Evolutionary conservation across 148 eudicot genomes (phyloP).

Genomic region (Vaccinium macrocarpon): DNA sequence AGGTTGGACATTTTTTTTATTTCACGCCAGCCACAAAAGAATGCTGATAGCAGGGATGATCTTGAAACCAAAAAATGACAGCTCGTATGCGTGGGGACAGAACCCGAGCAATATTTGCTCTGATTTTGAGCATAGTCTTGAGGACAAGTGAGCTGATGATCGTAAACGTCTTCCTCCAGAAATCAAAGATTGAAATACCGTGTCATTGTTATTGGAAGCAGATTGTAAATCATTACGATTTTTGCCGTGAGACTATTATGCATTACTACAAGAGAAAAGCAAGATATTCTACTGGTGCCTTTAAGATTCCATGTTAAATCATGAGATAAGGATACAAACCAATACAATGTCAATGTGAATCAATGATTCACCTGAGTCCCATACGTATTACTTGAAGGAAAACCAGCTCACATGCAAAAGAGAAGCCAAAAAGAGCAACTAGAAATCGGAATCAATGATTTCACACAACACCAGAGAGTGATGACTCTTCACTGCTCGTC

Average conservation of each 20-base stretch:
- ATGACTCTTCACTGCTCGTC: constrained; percentile 41
- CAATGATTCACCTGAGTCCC: not conserved
- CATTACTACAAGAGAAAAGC: not conserved
- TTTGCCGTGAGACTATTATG: not conserved
- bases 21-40: too few species aligned
- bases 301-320: not conserved
- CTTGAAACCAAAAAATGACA: constrained; percentile 26
- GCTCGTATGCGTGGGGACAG: not conserved
- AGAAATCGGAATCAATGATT: not conserved
- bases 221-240: not conserved
- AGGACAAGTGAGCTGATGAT: too few species aligned
- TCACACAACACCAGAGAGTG: not conserved
- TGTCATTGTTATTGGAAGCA: too few species aligned
- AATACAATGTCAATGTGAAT: not conserved
- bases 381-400: not conserved
- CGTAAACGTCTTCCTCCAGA: too few species aligned
- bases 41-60: constrained; percentile 52
- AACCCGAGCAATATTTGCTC: too few species aligned
- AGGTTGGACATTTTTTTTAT: too few species aligned
- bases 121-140: too few species aligned
- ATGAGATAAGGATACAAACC: not conserved
- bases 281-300: not conserved
- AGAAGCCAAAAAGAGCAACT: not conserved
- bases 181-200: too few species aligned
- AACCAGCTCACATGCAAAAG: not conserved